These are phyloP conservation scores for Uncinocarpus reesii DNA, from an alignment of 2,329 filamentous ascomycete genomes.

Conservation along the genomic window DNA sequence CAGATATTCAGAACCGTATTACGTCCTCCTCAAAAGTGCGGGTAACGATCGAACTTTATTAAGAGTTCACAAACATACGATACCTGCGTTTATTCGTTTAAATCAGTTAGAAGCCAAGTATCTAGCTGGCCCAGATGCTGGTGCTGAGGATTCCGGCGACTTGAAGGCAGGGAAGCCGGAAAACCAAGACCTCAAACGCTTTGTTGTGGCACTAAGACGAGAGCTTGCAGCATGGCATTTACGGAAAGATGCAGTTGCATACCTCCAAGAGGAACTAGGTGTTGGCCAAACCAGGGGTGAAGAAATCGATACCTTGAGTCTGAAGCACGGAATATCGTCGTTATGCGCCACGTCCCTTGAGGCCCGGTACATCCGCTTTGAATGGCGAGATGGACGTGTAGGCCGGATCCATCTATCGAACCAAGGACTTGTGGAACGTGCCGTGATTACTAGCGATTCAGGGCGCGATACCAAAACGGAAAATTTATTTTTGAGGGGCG, in stretches of 20 bases:
- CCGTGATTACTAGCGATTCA: slow-evolving; percentile 34
- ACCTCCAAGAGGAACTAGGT: slow-evolving; percentile 28
- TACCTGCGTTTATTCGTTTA: slow-evolving; percentile 37
- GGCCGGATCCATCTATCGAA: slow-evolving; percentile 36
- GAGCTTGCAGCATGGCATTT: slow-evolving; percentile 37
- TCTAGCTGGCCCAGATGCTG: slow-evolving; percentile 22
- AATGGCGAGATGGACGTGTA: slow-evolving; percentile 37
- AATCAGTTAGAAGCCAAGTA: slow-evolving; percentile 30
- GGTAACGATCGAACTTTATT: slow-evolving; percentile 21
- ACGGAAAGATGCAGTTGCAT: slow-evolving; percentile 29
- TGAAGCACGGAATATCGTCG: slow-evolving; percentile 28
- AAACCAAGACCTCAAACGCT: slow-evolving; percentile 30
- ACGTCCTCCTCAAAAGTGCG: slow-evolving; percentile 30
- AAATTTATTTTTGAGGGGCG: slow-evolving; percentile 27
- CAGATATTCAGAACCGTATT: slow-evolving; percentile 35
- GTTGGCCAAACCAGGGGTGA: slow-evolving; percentile 14
- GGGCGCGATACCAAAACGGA: slow-evolving; percentile 32
- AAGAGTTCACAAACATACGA: slow-evolving; percentile 35
- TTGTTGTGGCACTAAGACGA: slow-evolving; percentile 32
- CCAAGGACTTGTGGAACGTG: slow-evolving; percentile 32
- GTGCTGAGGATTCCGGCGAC: slow-evolving; percentile 14
- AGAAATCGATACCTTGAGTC: slow-evolving; percentile 1
- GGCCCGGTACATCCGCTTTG: slow-evolving; percentile 34
- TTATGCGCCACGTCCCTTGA: slow-evolving; percentile 31
- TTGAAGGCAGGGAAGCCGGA: slow-evolving; percentile 19